These are phyloP conservation scores for Chaetomiaceae sp. DNA, from an alignment of 2,329 filamentous ascomycete species.

Conservation along the genomic window DNA sequence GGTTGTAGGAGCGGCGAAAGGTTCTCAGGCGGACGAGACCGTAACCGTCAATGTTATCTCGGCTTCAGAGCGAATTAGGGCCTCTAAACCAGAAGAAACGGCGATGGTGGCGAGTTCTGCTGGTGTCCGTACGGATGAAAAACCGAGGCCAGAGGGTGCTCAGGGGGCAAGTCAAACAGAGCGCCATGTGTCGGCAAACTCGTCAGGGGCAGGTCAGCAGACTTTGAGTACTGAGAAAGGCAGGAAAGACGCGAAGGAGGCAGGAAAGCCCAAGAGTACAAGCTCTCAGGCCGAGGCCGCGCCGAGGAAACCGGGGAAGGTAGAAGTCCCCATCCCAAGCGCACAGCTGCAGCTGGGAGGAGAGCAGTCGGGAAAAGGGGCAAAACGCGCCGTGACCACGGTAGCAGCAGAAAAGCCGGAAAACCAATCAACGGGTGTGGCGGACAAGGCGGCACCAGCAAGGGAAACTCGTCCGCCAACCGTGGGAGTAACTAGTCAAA, in stretches of 20 bases:
- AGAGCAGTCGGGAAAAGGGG: not conserved
- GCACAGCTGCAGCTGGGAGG: too few species aligned
- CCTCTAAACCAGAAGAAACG: too few species aligned
- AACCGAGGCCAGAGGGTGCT: conserved; percentile 10
- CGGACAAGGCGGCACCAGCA: not conserved
- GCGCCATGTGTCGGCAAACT: not conserved
- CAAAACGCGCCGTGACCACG: not conserved
- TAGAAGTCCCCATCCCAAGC: not conserved
- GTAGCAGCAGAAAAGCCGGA: not conserved
- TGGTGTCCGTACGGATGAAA: conserved; percentile 12
- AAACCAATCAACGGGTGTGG: not conserved
- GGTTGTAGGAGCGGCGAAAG: too few species aligned
- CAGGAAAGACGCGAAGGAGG: not conserved
- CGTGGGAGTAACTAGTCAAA: not conserved
- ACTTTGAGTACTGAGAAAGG: too few species aligned
- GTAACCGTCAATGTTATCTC: conserved; percentile 10
- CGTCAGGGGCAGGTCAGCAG: not conserved
- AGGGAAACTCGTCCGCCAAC: not conserved
- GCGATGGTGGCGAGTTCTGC: conserved; percentile 11
- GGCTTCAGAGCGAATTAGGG: too few species aligned
- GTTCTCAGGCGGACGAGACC: conserved; percentile 4
- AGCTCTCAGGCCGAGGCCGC: not conserved
- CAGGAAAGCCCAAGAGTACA: not conserved
- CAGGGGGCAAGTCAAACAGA: not conserved
- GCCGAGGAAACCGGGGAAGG: not conserved